Conservation (phyloP, 176 grass and related monocot genomes). For the Rhynchospora breviuscula region DNA sequence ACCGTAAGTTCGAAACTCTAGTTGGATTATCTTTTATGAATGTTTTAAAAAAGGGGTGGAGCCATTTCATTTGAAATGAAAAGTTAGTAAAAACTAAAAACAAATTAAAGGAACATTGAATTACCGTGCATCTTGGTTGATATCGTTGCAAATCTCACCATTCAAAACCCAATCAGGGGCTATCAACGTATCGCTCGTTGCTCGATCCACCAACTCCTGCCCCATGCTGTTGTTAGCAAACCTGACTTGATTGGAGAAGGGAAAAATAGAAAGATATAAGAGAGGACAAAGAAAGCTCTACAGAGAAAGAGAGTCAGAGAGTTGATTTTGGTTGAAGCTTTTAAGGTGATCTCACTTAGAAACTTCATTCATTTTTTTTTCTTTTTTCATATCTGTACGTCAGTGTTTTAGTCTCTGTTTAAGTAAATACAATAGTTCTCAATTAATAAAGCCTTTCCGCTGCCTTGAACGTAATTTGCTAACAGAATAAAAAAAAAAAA, state of each 20-base stretch:
- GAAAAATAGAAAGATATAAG: neutral
- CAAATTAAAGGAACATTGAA: neutral
- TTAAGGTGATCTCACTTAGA: neutral
- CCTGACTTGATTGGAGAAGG: neutral
- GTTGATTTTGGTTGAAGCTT: neutral
- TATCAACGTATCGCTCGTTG: slow-evolving; percentile 67
- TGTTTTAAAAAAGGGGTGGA: too few relatives aligned
- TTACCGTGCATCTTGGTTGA: slow-evolving; percentile 65
- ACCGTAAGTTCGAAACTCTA: too few relatives aligned
- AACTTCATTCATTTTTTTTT: neutral
- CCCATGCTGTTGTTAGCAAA: slow-evolving; percentile 25
- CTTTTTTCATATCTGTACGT: neutral
- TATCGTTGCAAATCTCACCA: slow-evolving; percentile 73
- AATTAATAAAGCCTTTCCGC: neutral
- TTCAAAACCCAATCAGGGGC: slow-evolving; percentile 91
- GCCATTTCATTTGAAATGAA: too few relatives aligned
- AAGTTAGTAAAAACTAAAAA: neutral
- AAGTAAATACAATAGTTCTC: neutral
- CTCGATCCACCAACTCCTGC: slow-evolving; percentile 38
- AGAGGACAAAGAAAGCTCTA: neutral
- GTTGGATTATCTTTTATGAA: too few relatives aligned
- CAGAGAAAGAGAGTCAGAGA: neutral
- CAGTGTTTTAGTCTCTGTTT: neutral
- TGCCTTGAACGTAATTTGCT: neutral
- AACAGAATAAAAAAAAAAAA: neutral